Conservation (phyloP, 73 alveolate species). For the Tetrahymena borealis region DNA sequence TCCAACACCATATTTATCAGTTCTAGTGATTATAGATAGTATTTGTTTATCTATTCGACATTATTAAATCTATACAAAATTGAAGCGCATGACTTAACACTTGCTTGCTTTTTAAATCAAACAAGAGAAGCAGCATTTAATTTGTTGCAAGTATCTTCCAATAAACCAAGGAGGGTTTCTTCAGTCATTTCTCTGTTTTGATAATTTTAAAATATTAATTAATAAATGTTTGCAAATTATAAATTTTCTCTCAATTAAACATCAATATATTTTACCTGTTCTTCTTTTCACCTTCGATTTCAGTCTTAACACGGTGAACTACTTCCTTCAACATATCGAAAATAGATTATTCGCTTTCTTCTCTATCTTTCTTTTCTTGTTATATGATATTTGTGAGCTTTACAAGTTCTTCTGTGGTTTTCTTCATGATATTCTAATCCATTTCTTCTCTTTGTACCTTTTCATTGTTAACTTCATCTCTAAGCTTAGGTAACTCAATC, state of each 20-base stretch:
- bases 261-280: constrained; percentile 31
- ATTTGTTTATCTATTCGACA: too few species aligned
- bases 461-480: constrained; percentile 71
- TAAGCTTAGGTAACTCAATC: constrained; percentile 77
- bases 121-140: constrained; percentile 64
- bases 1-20: too few species aligned
- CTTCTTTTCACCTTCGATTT: constrained; percentile 78
- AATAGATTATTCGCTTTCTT: constrained; percentile 84
- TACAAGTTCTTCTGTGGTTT: constrained; percentile 69
- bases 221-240: background rate
- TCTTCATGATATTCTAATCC: constrained; percentile 58
- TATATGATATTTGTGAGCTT: constrained; percentile 47
- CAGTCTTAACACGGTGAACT: constrained; percentile 74
- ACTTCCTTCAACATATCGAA: constrained; percentile 85
- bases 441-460: constrained; percentile 65
- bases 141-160: constrained; percentile 87
- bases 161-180: constrained; percentile 71
- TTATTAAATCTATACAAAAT: too few species aligned
- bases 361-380: constrained; percentile 76
- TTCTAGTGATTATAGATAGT: too few species aligned
- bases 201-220: too few species aligned
- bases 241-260: background rate
- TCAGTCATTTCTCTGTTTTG: constrained; percentile 82
- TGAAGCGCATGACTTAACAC: too few species aligned
- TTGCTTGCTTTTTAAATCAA: background rate